Evolutionary conservation across 2,329 filamentous ascomycete genomes (phyloP), one percentile per base, ranked within the genome.

Genomic region (Pleoardoris graminearum): DNA sequence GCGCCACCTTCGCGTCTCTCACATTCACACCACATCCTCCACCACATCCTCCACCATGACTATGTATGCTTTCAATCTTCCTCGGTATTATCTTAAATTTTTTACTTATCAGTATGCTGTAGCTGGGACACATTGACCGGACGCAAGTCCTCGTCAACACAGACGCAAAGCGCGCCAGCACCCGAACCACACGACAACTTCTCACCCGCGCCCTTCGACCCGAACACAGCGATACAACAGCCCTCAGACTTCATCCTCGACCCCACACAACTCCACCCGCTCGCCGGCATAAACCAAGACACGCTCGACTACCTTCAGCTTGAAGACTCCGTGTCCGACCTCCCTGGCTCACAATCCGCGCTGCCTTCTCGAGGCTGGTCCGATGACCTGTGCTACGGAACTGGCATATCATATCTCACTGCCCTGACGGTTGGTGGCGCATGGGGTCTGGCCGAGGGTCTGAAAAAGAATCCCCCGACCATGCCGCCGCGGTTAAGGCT

Each of bases 361-460:
- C 84, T 99, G 49, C 94, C 95, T 37, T 97, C 92, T 51, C 88
- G 94, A 74, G 94, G 94, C 72, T 99, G 96, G 86, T 96, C 92
- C 55, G 94, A 99, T 72, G 94, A 99, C 75, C 85, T 99, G 54
- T 97, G 94, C 78, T 99, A 99, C 75, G 94, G 95, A 69, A 95
- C 94, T 19, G 94, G 94, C 66, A 87, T 93, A 57, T 96, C 91
- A 70, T 99, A 99, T 73, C 81, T 99, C 55, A 80, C 89, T n/a
- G 94, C 89, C 6, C 80, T 99, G 66, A 83, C 88, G 35, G 72
- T 95, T 61, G 94, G 94, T 74, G 94, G 94, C 62, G 87, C 85
- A 51, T 97, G 93, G 93, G 94, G 94, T 57, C 75, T 99, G 63
- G 87, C 89, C 60, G 94, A 99, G 76, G 94, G 94, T 10, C 77